These are phyloP conservation scores for Geotrichum histeridarum DNA, from an alignment of 1,139 yeast genomes.

Conservation along the genomic window DNA sequence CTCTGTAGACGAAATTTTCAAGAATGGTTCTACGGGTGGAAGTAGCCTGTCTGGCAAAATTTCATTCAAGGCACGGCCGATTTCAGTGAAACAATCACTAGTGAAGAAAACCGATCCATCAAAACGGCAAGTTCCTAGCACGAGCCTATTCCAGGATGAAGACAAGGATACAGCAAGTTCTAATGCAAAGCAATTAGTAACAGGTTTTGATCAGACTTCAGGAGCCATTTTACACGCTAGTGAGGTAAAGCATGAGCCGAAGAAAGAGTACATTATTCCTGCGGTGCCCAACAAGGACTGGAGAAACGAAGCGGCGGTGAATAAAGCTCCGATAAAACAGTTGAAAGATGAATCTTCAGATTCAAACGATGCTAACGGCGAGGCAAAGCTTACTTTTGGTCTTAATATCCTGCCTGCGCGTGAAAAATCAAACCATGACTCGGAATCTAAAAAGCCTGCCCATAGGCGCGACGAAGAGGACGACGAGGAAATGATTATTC, in stretches of 20 bases:
- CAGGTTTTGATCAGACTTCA: conserved; percentile 8
- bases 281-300: conserved; percentile 34
- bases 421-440: conserved; percentile 12
- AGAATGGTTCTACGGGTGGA: neutral
- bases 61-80: neutral
- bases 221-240: conserved; percentile 14
- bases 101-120: conserved; percentile 1
- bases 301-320: conserved; percentile 23
- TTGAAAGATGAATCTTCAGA: neutral
- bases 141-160: neutral
- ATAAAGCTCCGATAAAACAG: neutral
- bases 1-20: neutral
- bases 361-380: conserved; percentile 15
- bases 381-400: conserved; percentile 19
- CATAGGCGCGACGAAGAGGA: conserved; percentile 1
- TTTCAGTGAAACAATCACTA: neutral
- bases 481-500: conserved; percentile 15
- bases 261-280: conserved; percentile 28
- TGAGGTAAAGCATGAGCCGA: conserved; percentile 6
- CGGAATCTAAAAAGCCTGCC: neutral
- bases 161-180: neutral
- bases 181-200: conserved; percentile 1
- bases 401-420: conserved; percentile 20
- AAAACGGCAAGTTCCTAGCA: neutral
- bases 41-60: neutral